Percentiles rank a stretch among this genome's conserved stretches.
phyloP scores from a whole-genome alignment of 805 yeast genomes.

The Millerozyma acaciae region DNA sequence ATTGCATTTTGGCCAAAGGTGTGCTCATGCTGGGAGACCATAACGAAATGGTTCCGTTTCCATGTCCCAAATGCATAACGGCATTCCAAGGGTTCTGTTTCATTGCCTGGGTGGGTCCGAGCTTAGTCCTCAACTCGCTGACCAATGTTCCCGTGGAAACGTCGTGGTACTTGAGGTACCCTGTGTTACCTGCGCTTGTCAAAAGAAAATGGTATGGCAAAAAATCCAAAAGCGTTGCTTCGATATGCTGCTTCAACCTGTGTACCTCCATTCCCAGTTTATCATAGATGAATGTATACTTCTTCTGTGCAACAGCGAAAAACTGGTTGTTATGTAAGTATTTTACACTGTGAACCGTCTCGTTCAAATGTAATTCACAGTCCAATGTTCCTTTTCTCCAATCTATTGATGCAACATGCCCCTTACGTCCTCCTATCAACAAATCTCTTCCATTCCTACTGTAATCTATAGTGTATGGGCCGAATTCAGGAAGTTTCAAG shows the following conservation, averaged over 20 bases:
- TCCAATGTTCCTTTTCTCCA: slow-evolving; percentile 85
- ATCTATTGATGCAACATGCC: slow-evolving; percentile 94
- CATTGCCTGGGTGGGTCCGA: slow-evolving; percentile 89
- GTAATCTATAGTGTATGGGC: slow-evolving; percentile 82
- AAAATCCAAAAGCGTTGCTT: slow-evolving; percentile 76
- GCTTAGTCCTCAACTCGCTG: slow-evolving; percentile 76
- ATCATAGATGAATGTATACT: slow-evolving; percentile 89
- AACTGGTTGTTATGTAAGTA: slow-evolving; percentile 88
- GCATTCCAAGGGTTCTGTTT: slow-evolving; percentile 95
- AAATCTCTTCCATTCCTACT: slow-evolving; percentile 84
- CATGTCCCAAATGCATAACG: slow-evolving; percentile 87
- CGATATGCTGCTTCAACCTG: slow-evolving; percentile 85
- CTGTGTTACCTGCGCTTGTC: slow-evolving; percentile 85
- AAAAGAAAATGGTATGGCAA: slow-evolving; percentile 89
- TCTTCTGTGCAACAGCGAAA: slow-evolving; percentile 96
- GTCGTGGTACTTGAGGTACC: slow-evolving; percentile 88
- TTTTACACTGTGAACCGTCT: slow-evolving; percentile 86
- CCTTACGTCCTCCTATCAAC: slow-evolving; percentile 82
- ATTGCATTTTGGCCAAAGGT: slow-evolving; percentile 78
- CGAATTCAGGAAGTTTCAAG: slow-evolving; percentile 68
- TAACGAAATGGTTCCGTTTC: slow-evolving; percentile 85
- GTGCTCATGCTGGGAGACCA: slow-evolving; percentile 91
- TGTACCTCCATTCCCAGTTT: slow-evolving; percentile 89
- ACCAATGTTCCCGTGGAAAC: slow-evolving; percentile 89
- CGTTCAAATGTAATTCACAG: slow-evolving; percentile 81